These are phyloP conservation scores for Triticum dicoccoides DNA, from an alignment of 176 grass and related monocot genomes.

Conservation along the genomic window DNA sequence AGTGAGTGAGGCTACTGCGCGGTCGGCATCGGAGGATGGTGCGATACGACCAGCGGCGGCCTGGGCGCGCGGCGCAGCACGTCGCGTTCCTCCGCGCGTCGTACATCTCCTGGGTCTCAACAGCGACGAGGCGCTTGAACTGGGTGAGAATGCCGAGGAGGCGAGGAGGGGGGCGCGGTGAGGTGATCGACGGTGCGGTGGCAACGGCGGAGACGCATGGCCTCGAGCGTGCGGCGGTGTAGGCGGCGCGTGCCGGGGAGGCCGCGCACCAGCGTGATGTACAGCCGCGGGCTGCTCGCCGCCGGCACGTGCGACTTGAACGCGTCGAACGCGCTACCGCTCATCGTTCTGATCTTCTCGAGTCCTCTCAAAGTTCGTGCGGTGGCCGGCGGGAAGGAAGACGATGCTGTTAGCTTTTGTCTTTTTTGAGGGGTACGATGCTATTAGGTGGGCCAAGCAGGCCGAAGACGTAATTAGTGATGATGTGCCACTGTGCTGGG, in stretches of 20 bases:
- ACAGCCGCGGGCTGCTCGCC: slow-evolving; percentile 65
- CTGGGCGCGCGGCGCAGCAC: slow-evolving; percentile 61
- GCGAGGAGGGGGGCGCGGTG: slow-evolving; percentile 33
- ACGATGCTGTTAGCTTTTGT: too few relatives aligned
- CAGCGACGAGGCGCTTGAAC: slow-evolving; percentile 85
- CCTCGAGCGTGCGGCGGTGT: slow-evolving; percentile 90
- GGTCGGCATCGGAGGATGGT: slow-evolving; percentile 16
- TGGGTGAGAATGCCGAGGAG: slow-evolving; percentile 82
- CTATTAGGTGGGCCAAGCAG: background rate
- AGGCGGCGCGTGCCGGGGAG: slow-evolving; percentile 69
- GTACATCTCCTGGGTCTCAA: slow-evolving; percentile 88
- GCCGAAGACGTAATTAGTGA: background rate
- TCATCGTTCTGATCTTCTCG: slow-evolving; percentile 28
- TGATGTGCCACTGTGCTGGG: too few relatives aligned
- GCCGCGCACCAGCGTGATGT: slow-evolving; percentile 84
- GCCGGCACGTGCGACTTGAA: slow-evolving; percentile 32
- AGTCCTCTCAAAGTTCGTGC: too few relatives aligned
- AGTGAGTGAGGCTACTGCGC: background rate
- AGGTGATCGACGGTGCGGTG: slow-evolving; percentile 45
- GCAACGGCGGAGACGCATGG: slow-evolving; percentile 92
- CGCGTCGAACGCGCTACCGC: slow-evolving; percentile 36
- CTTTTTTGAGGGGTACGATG: too few relatives aligned
- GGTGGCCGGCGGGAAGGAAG: too few relatives aligned
- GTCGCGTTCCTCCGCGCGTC: slow-evolving; percentile 59
- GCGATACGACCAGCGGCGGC: slow-evolving; percentile 70